A percentile compares a stretch with the other conserved stretches of the same genome.
Conservation (phyloP, 148 eudicot genomes). For the Spergularia bocconei region DNA sequence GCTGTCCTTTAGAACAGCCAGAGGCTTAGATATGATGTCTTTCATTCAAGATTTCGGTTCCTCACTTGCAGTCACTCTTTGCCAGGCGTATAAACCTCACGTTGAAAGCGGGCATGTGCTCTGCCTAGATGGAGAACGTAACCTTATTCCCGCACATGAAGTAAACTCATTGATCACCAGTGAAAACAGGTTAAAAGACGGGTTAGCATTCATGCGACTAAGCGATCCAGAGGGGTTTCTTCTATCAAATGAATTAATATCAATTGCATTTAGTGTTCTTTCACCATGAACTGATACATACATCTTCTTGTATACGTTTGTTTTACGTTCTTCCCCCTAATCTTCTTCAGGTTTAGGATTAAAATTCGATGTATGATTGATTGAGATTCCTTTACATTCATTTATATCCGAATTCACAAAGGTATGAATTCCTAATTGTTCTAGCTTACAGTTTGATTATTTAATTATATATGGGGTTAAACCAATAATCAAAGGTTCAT, state of each 20-base stretch:
- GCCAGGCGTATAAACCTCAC: constrained; percentile 50
- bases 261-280: constrained; percentile 68
- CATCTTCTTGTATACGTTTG: neutral
- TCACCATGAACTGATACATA: constrained; percentile 36
- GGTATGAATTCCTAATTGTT: too few relatives aligned
- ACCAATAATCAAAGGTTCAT: too few relatives aligned
- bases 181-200: constrained; percentile 32
- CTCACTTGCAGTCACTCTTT: constrained; percentile 50
- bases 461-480: too few relatives aligned
- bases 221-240: constrained; percentile 97
- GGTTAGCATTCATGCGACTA: constrained; percentile 54
- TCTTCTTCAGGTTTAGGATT: too few relatives aligned
- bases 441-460: too few relatives aligned
- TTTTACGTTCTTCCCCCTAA: too few relatives aligned
- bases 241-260: constrained; percentile 83
- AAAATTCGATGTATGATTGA: too few relatives aligned
- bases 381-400: too few relatives aligned
- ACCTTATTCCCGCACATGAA: constrained; percentile 35
- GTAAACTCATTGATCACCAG: constrained; percentile 39
- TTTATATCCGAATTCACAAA: too few relatives aligned
- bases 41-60: constrained; percentile 59
- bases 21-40: constrained; percentile 64
- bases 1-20: constrained; percentile 85
- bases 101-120: constrained; percentile 79
- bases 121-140: constrained; percentile 61